Percentiles rank a stretch among this genome's conserved stretches.
Conservation (phyloP, 257 asterid species). For the Solanum tarapatanum region DNA sequence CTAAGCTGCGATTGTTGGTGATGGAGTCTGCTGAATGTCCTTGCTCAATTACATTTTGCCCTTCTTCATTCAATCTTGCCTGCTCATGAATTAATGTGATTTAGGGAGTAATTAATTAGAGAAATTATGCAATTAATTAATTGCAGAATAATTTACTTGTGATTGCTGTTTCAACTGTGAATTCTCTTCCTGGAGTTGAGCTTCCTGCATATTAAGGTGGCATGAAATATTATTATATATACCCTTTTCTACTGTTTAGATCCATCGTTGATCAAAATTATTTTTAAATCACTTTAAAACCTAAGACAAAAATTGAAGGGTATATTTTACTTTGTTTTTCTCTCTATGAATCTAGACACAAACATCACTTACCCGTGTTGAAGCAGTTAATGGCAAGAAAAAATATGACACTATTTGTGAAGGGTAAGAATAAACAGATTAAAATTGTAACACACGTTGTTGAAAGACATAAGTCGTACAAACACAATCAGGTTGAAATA, state of each 20-base stretch:
- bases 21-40: constrained; percentile 37
- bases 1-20: constrained; percentile 8
- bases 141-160: constrained; percentile 1
- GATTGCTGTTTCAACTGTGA: constrained; percentile 33
- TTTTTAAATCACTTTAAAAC: background rate
- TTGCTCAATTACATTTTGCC: constrained; percentile 8
- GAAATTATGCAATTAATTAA: no score
- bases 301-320: background rate
- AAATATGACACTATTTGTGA: background rate
- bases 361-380: background rate
- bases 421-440: background rate
- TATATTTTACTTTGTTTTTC: background rate
- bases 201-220: constrained; percentile 37
- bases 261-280: background rate
- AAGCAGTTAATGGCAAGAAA: background rate
- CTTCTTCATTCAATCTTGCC: background rate
- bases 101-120: background rate
- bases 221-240: background rate
- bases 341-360: background rate
- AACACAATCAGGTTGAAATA: no score
- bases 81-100: background rate
- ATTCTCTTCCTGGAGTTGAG: constrained; percentile 42
- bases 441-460: background rate
- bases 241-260: background rate
- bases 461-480: no score